Base-by-base conservation (phyloP, 495 filamentous ascomycete species). In the Patellaria atrata region DNA sequence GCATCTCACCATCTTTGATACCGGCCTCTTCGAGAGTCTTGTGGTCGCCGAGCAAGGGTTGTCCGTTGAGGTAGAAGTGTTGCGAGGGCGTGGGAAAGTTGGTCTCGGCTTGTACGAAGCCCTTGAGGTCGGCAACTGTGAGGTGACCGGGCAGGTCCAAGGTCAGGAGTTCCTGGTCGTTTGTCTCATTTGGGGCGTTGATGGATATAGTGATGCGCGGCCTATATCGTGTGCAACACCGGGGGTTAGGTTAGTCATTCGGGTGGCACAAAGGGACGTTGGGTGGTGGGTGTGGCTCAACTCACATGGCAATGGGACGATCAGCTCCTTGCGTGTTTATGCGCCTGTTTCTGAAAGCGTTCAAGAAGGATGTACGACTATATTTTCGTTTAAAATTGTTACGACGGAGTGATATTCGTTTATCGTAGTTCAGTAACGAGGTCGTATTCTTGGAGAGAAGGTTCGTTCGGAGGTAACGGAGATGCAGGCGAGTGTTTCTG, bases 1-100 rank as follows among this genome's bases (percentile, higher is more conserved):
- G 64, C 83, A 97, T 86, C 42, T 94, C 91, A 33, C 84, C 84
- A 57, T 93, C 82, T 18, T 63, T 71, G 45, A 97, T 80, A 7
- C 77, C 68, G n/a, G 82, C 71, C 43, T 89, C 69, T 35, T 79
- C 67, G 30, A 97, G 67, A 4, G 83, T 92, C 54, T 79, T 79
- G 17, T 67, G 55, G 43, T 86, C 76, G 54, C 83, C 75, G 28
- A 56, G 62, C 31, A 97, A 73, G 15, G 89, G 71, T 27, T 73
- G 71, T 38, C 85, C 86, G 52, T 96, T 94, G 61, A 86, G 83
- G 56, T 85, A 89, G 48, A 94, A 70, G 47, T 79, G 71, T 41
- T 80, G 77, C 15, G 71, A 56, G 22, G 58, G 59, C 7, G 61
- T 56, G 17, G 73, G 67, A 46, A 77, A 64, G 44, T 51, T 47